phyloP scores from a whole-genome alignment of 192 early-diverging fungal species.

The Dimargaris xerosporica region DNA sequence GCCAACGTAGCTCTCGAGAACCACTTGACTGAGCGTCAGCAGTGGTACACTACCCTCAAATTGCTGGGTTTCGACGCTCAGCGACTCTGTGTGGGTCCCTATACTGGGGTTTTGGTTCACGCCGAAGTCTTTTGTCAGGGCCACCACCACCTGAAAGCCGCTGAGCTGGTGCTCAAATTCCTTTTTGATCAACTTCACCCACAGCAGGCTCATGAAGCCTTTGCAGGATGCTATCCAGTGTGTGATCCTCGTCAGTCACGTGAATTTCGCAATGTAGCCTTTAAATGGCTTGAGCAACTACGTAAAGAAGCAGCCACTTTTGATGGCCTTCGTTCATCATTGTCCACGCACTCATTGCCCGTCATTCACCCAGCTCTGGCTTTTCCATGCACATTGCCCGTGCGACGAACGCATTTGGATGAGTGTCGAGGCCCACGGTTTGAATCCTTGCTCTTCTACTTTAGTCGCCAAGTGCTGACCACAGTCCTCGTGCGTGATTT shows the following conservation, averaged over 20 bases:
- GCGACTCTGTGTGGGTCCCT: conserved; percentile 18
- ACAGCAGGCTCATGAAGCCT: conserved; percentile 23
- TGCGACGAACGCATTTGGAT: conserved; percentile 27
- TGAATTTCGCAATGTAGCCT: conserved; percentile 36
- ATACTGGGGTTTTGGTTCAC: conserved; percentile 29
- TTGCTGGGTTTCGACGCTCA: neutral
- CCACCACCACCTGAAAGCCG: conserved; percentile 34
- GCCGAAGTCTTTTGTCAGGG: conserved; percentile 33
- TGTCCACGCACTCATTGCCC: too few species aligned
- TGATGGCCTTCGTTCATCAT: too few species aligned
- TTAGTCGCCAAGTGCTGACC: conserved; percentile 2
- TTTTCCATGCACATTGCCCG: conserved; percentile 18
- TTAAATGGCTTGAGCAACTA: conserved; percentile 41
- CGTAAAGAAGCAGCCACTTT: too few species aligned
- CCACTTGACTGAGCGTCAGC: neutral
- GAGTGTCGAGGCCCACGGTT: conserved; percentile 26
- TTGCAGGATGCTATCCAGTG: conserved; percentile 37
- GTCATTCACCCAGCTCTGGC: conserved; percentile 16
- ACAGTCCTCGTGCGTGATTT: neutral
- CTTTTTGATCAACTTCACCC: conserved; percentile 28
- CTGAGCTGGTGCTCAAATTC: conserved; percentile 40
- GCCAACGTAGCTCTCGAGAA: too few species aligned
- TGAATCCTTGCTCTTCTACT: conserved; percentile 18
- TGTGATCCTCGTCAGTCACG: conserved; percentile 33
- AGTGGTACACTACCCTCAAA: neutral